Evolutionary conservation across 2,329 filamentous ascomycete genomes (phyloP).

Genomic region (Alternaria sp.): DNA sequence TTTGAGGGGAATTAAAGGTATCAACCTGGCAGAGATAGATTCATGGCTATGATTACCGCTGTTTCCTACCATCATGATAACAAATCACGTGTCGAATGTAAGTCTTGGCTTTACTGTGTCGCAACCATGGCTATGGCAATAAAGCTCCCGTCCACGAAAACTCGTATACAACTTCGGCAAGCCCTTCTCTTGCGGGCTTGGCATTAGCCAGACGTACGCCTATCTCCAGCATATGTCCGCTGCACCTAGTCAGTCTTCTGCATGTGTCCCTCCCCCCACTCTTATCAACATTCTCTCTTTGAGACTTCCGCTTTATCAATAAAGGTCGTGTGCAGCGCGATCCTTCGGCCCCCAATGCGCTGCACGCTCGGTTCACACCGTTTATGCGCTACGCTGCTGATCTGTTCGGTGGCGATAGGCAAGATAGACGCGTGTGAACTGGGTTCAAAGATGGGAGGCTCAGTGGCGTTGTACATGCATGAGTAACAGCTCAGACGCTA

Average conservation of each 20-base stretch:
- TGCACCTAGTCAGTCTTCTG: not conserved
- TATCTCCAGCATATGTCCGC: slow-evolving; percentile 3
- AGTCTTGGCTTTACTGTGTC: no score
- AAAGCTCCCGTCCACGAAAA: not conserved
- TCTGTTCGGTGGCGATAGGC: not conserved
- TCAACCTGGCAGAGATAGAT: not conserved
- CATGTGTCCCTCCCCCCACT: slow-evolving; percentile 7
- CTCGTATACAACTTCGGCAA: not conserved
- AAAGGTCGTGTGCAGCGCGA: not conserved
- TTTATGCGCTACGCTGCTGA: not conserved
- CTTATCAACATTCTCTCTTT: slow-evolving; percentile 1
- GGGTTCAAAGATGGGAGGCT: not conserved
- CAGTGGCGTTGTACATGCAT: not conserved
- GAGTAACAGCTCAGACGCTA: not conserved
- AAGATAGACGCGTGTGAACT: not conserved
- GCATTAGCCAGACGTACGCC: not conserved
- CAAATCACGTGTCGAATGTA: no score
- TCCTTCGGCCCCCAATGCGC: not conserved
- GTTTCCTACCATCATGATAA: not conserved
- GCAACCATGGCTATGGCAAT: not conserved
- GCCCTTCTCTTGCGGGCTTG: not conserved
- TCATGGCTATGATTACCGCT: not conserved
- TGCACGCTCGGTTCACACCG: not conserved
- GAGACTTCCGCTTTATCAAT: slow-evolving; percentile 1
- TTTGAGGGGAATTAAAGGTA: not conserved